Evolutionary conservation across 2,329 filamentous ascomycete species (phyloP), one percentile per base, ranked within the genome.

Genomic region (Trichophyton schoenleinii): DNA sequence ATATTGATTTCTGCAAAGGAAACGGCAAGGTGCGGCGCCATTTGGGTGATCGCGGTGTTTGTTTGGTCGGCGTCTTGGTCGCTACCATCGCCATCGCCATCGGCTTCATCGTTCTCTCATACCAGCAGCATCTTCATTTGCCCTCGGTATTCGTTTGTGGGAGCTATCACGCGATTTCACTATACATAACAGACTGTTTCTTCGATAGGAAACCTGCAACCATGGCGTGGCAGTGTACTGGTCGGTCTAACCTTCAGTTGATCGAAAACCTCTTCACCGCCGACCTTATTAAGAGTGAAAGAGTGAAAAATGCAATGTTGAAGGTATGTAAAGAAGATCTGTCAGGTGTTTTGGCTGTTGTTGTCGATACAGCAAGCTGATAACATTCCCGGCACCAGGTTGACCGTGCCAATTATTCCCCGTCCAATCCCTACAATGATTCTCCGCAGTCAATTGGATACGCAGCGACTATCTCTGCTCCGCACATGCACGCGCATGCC

Each of bases 141-240:
- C 49, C 18, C 0, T 8, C 49, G 3, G 22, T 15, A 53, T 22
- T 28, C n/a, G 2, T 15, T 34, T 53, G 6, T 2, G 28, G 18
- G n/a, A 15, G 44, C 53, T 28, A 25, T 46, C 42, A 46, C 42
- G 18, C 57, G 55, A 46, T 41, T 34, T 42, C 48, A 15, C 25
- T 20, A 57, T 20, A 11, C 52, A 5, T 28, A 34, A 62, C 68
- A 57, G 58, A 44, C 59, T 31, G 57, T 65, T 25, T 67, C 22
- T n/a, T 55, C 22, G 8, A 22, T n/a, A 53, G 18, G 25, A 41
- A 22, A 15, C 25, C 25, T 22, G 18, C 61, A 63, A 80, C 64
- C 63, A 97, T 99, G 94, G 91, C 92, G 63, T 99, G 94, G 94
- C 83, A 84, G 66, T 90, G 88, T 73, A 88, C 87, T 5, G 92